Evolutionary conservation across 2,329 filamentous ascomycete species (phyloP).

Genomic region (Stagonosporopsis tanaceti): DNA sequence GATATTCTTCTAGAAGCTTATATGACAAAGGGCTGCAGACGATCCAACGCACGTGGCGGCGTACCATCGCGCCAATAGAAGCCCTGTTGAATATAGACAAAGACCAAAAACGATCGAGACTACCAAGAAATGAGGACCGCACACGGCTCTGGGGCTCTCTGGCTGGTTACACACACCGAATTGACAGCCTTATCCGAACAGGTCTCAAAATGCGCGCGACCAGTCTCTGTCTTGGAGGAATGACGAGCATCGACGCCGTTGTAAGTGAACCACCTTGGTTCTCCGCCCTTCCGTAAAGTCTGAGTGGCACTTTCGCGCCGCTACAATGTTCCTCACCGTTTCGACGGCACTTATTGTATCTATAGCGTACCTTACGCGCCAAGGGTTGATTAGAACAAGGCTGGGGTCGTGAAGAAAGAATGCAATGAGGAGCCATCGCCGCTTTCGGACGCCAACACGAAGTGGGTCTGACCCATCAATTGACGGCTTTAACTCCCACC

Average conservation of each 20-base stretch:
- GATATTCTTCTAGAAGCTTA: constrained; percentile 37
- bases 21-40: constrained; percentile 40
- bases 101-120: constrained; percentile 24
- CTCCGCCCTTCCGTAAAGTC: neutral
- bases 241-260: neutral
- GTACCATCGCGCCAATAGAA: constrained; percentile 23
- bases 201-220: constrained; percentile 2
- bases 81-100: constrained; percentile 32
- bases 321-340: neutral
- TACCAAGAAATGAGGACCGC: constrained; percentile 3
- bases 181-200: neutral
- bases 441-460: constrained; percentile 17
- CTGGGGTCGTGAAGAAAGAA: neutral
- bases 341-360: neutral
- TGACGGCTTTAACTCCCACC: neutral
- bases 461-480: constrained; percentile 9
- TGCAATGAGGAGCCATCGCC: constrained; percentile 2
- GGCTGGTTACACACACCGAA: constrained; percentile 1
- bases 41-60: constrained; percentile 32
- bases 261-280: neutral
- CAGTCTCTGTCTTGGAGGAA: constrained; percentile 3
- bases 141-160: constrained; percentile 10
- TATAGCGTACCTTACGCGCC: neutral
- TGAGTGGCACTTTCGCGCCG: neutral
- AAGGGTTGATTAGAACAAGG: neutral